Evolutionary conservation across 2,329 filamentous ascomycete genomes (phyloP), one percentile per base, ranked within the genome.

Genomic region (Exophiala aquamarina): DNA sequence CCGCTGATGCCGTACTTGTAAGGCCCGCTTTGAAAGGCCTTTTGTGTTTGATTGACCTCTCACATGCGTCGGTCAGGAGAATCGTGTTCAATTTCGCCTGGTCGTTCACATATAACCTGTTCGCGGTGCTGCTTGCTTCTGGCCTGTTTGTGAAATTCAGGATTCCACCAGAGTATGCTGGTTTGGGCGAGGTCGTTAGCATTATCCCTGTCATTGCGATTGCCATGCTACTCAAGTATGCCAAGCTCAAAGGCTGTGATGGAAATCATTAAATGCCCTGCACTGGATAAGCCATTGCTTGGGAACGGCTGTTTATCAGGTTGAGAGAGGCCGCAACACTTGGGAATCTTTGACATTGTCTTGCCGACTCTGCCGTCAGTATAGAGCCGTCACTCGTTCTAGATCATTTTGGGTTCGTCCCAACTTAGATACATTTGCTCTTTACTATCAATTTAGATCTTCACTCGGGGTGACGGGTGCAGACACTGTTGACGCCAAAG

Each of bases 171-270:
- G 68, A 75, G 52, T 88, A 76, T 71, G 84, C 84, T 0, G 86
- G 83, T 0, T 59, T 89, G 7, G 86, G 86, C 0, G 86, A 90
- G 68, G 62, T 90, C 23, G 83, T 88, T 0, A 89, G 86, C 58
- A 82, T 91, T 0, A 47, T 87, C 61, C 86, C 86, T 0, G 84
- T 90, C 3, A 76, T 89, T 56, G 41, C 19, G 8, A 36, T 41
- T 29, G 47, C 47, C n/a, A 18, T 49, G 9, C 47, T 34, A 18
- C 32, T 49, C 26, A 13, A 41, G 18, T 7, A 17, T 17, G 8
- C 35, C n/a, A 21, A 37, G 17, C 23, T 26, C 23, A 26, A 26
- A 6, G 23, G 23, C 11, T 26, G 23, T 26, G 23, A 26, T 26
- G 23, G 23, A 6, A 6, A 26, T 26, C 23, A 11, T 26, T 26